A percentile compares a stretch with the other conserved stretches of the same genome.
These are phyloP conservation scores for Raffaelea deltoideospora DNA, from an alignment of 2,329 filamentous ascomycete genomes.

Conservation along the genomic window DNA sequence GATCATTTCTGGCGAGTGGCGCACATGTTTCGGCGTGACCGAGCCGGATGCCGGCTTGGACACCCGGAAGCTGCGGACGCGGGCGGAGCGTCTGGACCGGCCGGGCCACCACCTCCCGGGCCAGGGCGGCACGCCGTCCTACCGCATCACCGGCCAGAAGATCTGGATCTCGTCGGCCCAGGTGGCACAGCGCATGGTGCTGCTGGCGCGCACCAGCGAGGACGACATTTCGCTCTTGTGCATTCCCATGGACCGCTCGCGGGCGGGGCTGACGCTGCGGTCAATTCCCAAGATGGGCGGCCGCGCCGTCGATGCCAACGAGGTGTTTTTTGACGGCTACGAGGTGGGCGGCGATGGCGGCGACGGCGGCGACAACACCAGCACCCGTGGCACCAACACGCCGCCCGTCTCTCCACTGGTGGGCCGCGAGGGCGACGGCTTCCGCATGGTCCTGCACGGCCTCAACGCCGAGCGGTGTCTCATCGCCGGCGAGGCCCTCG, in stretches of 20 bases:
- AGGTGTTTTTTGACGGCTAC: slow-evolving; percentile 79
- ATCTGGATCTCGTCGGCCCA: slow-evolving; percentile 84
- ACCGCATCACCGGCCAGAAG: slow-evolving; percentile 62
- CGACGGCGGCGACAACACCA: too few species aligned
- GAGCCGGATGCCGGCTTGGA: slow-evolving; percentile 71
- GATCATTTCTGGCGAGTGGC: slow-evolving; percentile 55
- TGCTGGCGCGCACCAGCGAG: slow-evolving; percentile 52
- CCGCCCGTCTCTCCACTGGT: too few species aligned
- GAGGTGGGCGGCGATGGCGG: slow-evolving; percentile 42
- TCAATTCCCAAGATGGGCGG: slow-evolving; percentile 79
- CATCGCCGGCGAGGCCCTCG: slow-evolving; percentile 64
- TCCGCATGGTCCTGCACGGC: slow-evolving; percentile 63
- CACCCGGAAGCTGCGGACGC: slow-evolving; percentile 54
- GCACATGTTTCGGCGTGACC: slow-evolving; percentile 73
- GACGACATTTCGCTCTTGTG: slow-evolving; percentile 57
- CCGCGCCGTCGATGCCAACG: slow-evolving; percentile 67
- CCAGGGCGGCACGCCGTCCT: too few species aligned
- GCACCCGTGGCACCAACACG: too few species aligned
- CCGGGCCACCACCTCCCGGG: too few species aligned
- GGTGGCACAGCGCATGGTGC: slow-evolving; percentile 68
- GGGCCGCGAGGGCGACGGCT: slow-evolving; percentile 59
- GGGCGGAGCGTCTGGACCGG: slow-evolving; percentile 36
- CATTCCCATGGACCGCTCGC: slow-evolving; percentile 52
- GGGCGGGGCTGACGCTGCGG: slow-evolving; percentile 48
- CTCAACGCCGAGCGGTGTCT: slow-evolving; percentile 70